Percentiles rank a stretch among this genome's conserved stretches.
These are phyloP conservation scores for Cyclanthera cordifolia DNA, from an alignment of 306 rosid genomes.

Conservation along the genomic window DNA sequence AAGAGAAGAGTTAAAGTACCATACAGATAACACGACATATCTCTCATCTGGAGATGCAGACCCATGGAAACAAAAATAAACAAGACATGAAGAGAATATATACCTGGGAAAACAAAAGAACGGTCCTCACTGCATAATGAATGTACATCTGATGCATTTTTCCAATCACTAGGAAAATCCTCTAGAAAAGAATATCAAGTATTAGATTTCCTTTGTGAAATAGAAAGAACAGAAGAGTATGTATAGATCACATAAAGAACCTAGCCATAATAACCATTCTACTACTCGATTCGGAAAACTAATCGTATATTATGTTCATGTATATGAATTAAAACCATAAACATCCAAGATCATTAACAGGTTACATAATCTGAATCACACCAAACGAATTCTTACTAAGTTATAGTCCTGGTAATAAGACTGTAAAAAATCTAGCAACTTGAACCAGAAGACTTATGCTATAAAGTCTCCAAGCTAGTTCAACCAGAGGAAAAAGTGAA, in stretches of 20 bases:
- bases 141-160: constrained; percentile 50
- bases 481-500: background rate
- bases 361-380: background rate
- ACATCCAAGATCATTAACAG: background rate
- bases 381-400: background rate
- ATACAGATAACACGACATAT: constrained; percentile 15
- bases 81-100: constrained; percentile 20
- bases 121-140: constrained; percentile 60
- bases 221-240: background rate
- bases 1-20: constrained; percentile 35
- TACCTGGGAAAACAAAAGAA: constrained; percentile 87
- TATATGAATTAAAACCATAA: background rate
- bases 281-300: background rate
- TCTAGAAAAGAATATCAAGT: constrained; percentile 38
- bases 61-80: constrained; percentile 17
- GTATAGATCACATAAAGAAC: background rate
- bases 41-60: constrained; percentile 20
- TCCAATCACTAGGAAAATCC: constrained; percentile 78
- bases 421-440: too few relatives aligned
- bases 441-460: background rate
- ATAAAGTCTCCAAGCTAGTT: background rate
- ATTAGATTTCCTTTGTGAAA: constrained; percentile 17
- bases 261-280: background rate
- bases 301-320: background rate
- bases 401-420: background rate